Evolutionary conservation across 1,284 basidiomycete species (phyloP).

Genomic region (Trichosporon sp.): DNA sequence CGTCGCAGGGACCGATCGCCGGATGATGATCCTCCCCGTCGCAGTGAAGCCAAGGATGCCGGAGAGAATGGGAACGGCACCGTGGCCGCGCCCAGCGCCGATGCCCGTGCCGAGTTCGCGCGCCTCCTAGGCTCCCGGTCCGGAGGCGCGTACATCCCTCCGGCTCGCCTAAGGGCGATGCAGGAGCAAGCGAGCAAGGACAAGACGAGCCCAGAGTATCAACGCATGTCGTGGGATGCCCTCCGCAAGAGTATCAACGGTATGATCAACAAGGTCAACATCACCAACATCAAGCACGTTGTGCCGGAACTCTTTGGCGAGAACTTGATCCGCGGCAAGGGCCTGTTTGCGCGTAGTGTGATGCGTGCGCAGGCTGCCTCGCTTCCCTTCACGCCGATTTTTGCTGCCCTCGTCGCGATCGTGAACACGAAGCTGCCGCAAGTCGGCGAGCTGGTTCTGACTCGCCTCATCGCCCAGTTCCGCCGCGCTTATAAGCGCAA

Average conservation of each 20-base stretch:
- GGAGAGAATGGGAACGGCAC: constrained; percentile 59
- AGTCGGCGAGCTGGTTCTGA: constrained; percentile 88
- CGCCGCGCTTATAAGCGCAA: constrained; percentile 93
- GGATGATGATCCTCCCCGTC: constrained; percentile 4
- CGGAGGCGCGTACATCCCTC: constrained; percentile 96
- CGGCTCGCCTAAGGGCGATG: constrained; percentile 85
- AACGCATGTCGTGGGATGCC: constrained; percentile 96
- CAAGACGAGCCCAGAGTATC: constrained; percentile 88
- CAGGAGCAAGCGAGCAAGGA: constrained; percentile 81
- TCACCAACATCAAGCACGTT: constrained; percentile 94
- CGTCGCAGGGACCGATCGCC: constrained; percentile 35
- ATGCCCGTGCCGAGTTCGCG: constrained; percentile 72
- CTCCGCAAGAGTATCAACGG: constrained; percentile 97
- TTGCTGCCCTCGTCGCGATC: constrained; percentile 89
- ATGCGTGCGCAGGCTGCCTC: constrained; percentile 98
- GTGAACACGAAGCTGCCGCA: constrained; percentile 97
- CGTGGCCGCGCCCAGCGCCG: constrained; percentile 47
- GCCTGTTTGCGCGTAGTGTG: constrained; percentile 85
- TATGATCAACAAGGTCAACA: constrained; percentile 95
- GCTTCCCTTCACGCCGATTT: constrained; percentile 96
- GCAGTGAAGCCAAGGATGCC: constrained; percentile 40
- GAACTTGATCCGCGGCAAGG: constrained; percentile 86
- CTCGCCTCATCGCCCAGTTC: constrained; percentile 91
- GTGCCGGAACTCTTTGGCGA: constrained; percentile 91
- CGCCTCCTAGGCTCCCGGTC: constrained; percentile 73